A percentile compares a stretch with the other conserved stretches of the same genome.
phyloP scores from a whole-genome alignment of 1,284 basidiomycete genomes.

The Naganishia sp. region DNA sequence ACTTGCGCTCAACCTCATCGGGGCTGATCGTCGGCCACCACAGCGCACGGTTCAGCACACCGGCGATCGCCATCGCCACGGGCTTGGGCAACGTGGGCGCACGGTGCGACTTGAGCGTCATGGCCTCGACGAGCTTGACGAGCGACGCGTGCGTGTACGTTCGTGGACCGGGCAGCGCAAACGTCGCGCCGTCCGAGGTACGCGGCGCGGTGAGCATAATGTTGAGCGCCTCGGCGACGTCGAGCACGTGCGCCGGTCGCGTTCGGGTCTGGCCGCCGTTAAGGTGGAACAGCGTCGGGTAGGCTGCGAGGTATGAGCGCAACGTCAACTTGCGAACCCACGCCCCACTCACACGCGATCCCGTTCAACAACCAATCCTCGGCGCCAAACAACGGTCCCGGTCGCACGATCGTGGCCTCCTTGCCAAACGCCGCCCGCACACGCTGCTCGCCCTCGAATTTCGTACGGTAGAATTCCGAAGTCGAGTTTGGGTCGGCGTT shows the following conservation, averaged over 20 bases:
- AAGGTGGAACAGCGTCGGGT: slow-evolving; percentile 92
- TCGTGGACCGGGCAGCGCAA: slow-evolving; percentile 86
- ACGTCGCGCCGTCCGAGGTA: slow-evolving; percentile 64
- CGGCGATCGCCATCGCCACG: slow-evolving; percentile 68
- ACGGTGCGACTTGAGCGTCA: slow-evolving; percentile 74
- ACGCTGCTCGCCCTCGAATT: slow-evolving; percentile 84
- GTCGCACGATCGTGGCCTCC: slow-evolving; percentile 84
- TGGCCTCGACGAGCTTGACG: slow-evolving; percentile 73
- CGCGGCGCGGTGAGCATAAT: slow-evolving; percentile 70
- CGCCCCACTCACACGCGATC: slow-evolving; percentile 72
- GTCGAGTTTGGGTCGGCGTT: slow-evolving; percentile 79
- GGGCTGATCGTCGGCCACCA: slow-evolving; percentile 95
- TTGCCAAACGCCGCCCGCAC: slow-evolving; percentile 79
- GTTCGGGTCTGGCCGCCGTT: slow-evolving; percentile 84
- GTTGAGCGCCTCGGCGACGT: slow-evolving; percentile 88
- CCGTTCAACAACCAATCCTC: slow-evolving; percentile 95
- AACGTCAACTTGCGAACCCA: no score
- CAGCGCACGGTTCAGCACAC: slow-evolving; percentile 64
- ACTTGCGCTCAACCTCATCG: slow-evolving; percentile 87
- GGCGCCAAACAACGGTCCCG: slow-evolving; percentile 81
- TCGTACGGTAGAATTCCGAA: slow-evolving; percentile 84
- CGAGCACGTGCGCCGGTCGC: slow-evolving; percentile 89
- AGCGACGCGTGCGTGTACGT: slow-evolving; percentile 83
- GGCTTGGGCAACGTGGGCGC: slow-evolving; percentile 74
- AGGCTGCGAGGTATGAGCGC: slow-evolving; percentile 59